Conservation (phyloP, 2,329 filamentous ascomycete species). For the Emmonsia crescens region DNA sequence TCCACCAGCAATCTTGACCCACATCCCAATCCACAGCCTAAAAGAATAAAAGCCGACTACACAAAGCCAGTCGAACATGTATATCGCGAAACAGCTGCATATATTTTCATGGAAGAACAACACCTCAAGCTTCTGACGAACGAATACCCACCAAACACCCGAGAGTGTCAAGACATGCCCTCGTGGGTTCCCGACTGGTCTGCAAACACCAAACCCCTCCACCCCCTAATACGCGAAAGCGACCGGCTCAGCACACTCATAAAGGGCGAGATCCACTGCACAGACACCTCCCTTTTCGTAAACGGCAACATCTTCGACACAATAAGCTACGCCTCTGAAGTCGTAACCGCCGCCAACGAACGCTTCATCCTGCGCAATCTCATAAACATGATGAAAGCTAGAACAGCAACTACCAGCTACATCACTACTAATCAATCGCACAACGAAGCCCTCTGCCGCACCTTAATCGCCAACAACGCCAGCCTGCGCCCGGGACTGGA, state of each 20-base stretch:
- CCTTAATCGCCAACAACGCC: slow-evolving; percentile 4
- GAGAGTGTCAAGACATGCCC: slow-evolving; percentile 3
- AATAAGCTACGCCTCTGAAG: slow-evolving; percentile 1
- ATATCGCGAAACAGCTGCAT: slow-evolving; percentile 3
- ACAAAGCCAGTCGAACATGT: slow-evolving; percentile 1
- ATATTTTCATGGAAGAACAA: slow-evolving; percentile 1
- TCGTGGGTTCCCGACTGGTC: slow-evolving; percentile 11
- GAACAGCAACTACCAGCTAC: background rate
- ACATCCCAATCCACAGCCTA: background rate
- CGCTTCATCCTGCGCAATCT: slow-evolving; percentile 5
- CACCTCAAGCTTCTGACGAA: slow-evolving; percentile 4
- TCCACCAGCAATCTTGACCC: background rate
- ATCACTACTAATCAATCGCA: background rate
- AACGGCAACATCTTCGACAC: slow-evolving; percentile 7
- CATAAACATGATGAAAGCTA: slow-evolving; percentile 3
- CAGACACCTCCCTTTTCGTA: slow-evolving; percentile 2
- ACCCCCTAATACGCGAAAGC: slow-evolving; percentile 2
- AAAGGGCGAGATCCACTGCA: slow-evolving; percentile 4
- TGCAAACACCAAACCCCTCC: slow-evolving; percentile 3
- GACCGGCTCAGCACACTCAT: slow-evolving; percentile 5
- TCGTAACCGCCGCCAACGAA: slow-evolving; percentile 2
- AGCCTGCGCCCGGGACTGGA: background rate
- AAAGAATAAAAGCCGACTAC: background rate
- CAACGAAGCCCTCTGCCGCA: slow-evolving; percentile 6
- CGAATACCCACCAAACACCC: slow-evolving; percentile 4